These are phyloP conservation scores for Nevesoporus exiguus DNA, from an alignment of 768 basidiomycete genomes.

Conservation along the genomic window DNA sequence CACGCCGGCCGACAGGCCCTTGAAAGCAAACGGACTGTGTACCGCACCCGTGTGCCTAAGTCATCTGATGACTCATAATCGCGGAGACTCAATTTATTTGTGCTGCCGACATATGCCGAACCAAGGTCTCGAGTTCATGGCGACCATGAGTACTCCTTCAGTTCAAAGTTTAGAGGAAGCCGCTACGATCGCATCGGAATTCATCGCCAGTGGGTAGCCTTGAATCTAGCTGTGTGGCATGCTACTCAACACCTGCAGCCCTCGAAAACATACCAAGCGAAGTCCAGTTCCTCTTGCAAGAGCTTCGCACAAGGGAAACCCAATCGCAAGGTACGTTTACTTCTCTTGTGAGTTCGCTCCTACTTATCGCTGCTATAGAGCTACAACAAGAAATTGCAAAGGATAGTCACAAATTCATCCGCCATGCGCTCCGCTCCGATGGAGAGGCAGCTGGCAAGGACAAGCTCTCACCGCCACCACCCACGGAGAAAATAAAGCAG, in stretches of 20 bases:
- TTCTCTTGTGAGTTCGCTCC: background rate
- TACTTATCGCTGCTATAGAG: slow-evolving; percentile 26
- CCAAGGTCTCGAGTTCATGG: background rate
- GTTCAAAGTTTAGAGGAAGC: slow-evolving; percentile 46
- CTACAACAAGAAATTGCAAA: slow-evolving; percentile 43
- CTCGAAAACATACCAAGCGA: slow-evolving; percentile 51
- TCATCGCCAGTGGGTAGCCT: slow-evolving; percentile 41
- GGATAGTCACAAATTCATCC: slow-evolving; percentile 43
- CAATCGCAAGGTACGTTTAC: slow-evolving; percentile 37
- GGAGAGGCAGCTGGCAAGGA: slow-evolving; percentile 26
- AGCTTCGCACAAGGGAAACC: slow-evolving; percentile 44
- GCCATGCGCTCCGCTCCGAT: slow-evolving; percentile 38
- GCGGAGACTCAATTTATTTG: slow-evolving; percentile 20
- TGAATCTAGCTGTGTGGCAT: background rate
- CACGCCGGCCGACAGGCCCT: too few species aligned
- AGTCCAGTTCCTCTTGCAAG: slow-evolving; percentile 45
- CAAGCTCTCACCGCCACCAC: slow-evolving; percentile 29
- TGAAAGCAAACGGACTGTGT: background rate
- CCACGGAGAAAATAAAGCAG: slow-evolving; percentile 30
- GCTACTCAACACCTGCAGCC: slow-evolving; percentile 26
- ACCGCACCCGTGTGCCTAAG: too few species aligned
- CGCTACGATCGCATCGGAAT: slow-evolving; percentile 46
- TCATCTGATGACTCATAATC: slow-evolving; percentile 17
- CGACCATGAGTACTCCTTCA: slow-evolving; percentile 30
- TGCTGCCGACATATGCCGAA: slow-evolving; percentile 15